Evolutionary conservation across 495 filamentous ascomycete genomes (phyloP).

Genomic region (Xylaria flabelliformis): DNA sequence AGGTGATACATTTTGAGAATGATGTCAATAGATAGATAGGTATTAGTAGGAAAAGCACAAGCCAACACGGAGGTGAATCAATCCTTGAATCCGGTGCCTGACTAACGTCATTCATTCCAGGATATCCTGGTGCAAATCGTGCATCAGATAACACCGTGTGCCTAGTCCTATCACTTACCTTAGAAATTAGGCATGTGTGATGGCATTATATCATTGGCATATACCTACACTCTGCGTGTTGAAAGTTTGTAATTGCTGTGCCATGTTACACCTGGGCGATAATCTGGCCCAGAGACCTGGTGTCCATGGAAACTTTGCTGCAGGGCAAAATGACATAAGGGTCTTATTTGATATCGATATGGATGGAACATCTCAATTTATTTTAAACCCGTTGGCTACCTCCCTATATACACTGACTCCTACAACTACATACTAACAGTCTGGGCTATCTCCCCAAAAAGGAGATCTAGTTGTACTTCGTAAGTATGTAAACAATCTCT

Average conservation of each 20-base stretch:
- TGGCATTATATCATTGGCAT: background rate
- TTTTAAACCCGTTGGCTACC: background rate
- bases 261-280: background rate
- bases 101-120: constrained; percentile 18
- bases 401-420: background rate
- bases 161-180: constrained; percentile 8
- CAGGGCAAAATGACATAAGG: background rate
- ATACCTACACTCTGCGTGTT: background rate
- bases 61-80: background rate
- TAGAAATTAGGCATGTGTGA: background rate
- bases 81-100: constrained; percentile 1
- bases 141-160: constrained; percentile 9
- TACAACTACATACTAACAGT: background rate
- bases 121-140: constrained; percentile 21
- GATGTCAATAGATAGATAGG: constrained; percentile 2
- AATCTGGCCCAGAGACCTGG: constrained; percentile 5
- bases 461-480: no score
- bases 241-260: constrained; percentile 3
- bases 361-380: background rate
- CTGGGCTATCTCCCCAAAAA: background rate
- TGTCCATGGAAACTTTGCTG: background rate
- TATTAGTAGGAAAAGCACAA: background rate
- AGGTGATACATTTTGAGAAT: constrained; percentile 1
- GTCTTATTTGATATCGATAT: background rate
- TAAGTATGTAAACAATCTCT: background rate